These are phyloP conservation scores for Lactuca saligna DNA, from an alignment of 129 eudicot genomes.

Conservation along the genomic window DNA sequence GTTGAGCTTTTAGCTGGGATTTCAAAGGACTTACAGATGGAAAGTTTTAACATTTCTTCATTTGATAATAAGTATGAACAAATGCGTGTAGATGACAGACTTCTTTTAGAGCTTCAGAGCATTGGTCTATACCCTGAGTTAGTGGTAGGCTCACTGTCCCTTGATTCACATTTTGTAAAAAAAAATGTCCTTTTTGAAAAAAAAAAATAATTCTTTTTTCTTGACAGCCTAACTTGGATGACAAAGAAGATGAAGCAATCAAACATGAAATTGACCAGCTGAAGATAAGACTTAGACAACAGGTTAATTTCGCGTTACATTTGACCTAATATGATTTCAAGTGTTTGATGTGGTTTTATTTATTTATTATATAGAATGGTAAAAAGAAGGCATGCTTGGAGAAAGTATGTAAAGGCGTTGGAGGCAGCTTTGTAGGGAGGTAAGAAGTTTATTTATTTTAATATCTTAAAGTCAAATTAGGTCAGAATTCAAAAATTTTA, in stretches of 20 bases:
- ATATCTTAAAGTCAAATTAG: conserved; percentile 8
- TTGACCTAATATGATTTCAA: conserved; percentile 7
- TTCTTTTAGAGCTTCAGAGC: conserved; percentile 73
- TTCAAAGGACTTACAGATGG: conserved; percentile 42
- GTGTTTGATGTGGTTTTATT: background rate
- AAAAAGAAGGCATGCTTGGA: conserved; percentile 66
- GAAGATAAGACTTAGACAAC: conserved; percentile 51
- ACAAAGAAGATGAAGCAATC: conserved; percentile 73
- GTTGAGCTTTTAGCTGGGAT: conserved; percentile 42
- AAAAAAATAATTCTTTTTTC: conserved; percentile 15
- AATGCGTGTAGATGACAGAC: conserved; percentile 59
- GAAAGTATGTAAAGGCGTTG: conserved; percentile 49
- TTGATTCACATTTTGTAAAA: background rate
- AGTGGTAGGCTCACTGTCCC: conserved; percentile 60
- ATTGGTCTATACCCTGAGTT: conserved; percentile 65
- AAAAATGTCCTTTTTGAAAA: too few species aligned
- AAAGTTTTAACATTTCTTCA: conserved; percentile 43
- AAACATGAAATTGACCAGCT: conserved; percentile 61
- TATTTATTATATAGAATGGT: conserved; percentile 40
- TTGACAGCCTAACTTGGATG: conserved; percentile 77
- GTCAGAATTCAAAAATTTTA: background rate
- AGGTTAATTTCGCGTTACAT: conserved; percentile 45
- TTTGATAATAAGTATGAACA: conserved; percentile 59
- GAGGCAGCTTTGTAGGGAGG: conserved; percentile 43
- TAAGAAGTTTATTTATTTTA: conserved; percentile 29